These are phyloP conservation scores for Monilinia aucupariae DNA, from an alignment of 2,329 filamentous ascomycete species.

Conservation along the genomic window DNA sequence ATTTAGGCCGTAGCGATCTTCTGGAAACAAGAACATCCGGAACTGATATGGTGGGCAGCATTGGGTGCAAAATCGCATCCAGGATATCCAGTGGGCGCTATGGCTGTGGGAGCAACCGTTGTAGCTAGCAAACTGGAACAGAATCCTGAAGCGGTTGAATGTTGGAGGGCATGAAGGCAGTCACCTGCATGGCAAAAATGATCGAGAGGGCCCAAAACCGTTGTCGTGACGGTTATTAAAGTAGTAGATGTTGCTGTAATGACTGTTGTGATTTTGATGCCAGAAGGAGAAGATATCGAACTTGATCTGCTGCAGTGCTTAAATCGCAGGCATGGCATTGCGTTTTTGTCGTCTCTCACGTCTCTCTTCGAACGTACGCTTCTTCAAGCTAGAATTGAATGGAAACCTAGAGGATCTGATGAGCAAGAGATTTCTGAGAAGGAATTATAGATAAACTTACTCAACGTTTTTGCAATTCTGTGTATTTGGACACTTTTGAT, in stretches of 20 bases:
- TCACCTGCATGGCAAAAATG: background rate
- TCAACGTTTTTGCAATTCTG: slow-evolving; percentile 3
- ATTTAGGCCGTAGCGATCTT: background rate
- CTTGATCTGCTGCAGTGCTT: background rate
- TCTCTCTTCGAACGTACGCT: slow-evolving; percentile 3
- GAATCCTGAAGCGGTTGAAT: background rate
- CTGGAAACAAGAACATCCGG: background rate
- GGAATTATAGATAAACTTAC: background rate
- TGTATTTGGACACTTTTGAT: slow-evolving; percentile 12
- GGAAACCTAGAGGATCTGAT: slow-evolving; percentile 5
- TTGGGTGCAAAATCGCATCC: background rate
- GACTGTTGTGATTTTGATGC: background rate
- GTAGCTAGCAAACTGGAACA: slow-evolving; percentile 6
- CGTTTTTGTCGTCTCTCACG: slow-evolving; percentile 11
- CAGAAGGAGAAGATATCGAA: background rate
- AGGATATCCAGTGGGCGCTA: background rate
- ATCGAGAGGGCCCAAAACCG: background rate
- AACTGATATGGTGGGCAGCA: background rate
- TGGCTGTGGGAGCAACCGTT: background rate
- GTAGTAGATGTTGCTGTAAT: background rate
- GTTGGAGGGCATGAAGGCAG: background rate
- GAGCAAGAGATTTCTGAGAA: background rate
- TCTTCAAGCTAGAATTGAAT: slow-evolving; percentile 2
- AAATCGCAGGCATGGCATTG: background rate
- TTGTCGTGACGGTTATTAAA: background rate